Evolutionary conservation across 2,329 filamentous ascomycete genomes (phyloP).

Genomic region (Penicillium frequentans): DNA sequence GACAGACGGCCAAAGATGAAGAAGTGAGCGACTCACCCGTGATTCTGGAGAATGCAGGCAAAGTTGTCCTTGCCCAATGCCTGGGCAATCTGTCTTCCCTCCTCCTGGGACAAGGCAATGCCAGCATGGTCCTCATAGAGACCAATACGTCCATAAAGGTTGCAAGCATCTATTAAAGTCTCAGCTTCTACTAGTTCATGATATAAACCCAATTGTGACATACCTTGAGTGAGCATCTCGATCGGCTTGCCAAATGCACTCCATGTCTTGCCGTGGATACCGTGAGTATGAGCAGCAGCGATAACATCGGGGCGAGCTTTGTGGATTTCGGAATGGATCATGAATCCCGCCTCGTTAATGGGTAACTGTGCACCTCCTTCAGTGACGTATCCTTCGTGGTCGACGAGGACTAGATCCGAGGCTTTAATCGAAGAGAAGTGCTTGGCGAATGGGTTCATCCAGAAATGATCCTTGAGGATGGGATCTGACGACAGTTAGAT

Average conservation of each 20-base stretch:
- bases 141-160: conserved; percentile 38
- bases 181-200: not conserved
- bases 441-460: conserved; percentile 42
- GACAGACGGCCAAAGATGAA: conserved; percentile 20
- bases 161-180: conserved; percentile 37
- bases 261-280: conserved; percentile 62
- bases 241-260: conserved; percentile 60
- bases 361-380: conserved; percentile 42
- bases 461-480: conserved; percentile 39
- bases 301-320: conserved; percentile 59
- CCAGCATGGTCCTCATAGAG: conserved; percentile 44
- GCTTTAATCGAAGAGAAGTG: conserved; percentile 45
- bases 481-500: conserved; percentile 27
- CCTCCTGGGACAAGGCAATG: conserved; percentile 41
- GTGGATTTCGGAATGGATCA: conserved; percentile 62
- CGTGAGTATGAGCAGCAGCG: conserved; percentile 60
- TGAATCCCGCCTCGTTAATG: conserved; percentile 53
- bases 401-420: conserved; percentile 43
- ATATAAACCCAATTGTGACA: not conserved
- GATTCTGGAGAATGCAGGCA: conserved; percentile 44
- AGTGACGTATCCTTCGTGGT: conserved; percentile 41
- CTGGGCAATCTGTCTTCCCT: conserved; percentile 38
- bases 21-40: conserved; percentile 32
- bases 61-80: conserved; percentile 43
- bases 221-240: conserved; percentile 62